Base-by-base conservation (phyloP, 148 eudicot genomes). In the Cornus controversa region DNA sequence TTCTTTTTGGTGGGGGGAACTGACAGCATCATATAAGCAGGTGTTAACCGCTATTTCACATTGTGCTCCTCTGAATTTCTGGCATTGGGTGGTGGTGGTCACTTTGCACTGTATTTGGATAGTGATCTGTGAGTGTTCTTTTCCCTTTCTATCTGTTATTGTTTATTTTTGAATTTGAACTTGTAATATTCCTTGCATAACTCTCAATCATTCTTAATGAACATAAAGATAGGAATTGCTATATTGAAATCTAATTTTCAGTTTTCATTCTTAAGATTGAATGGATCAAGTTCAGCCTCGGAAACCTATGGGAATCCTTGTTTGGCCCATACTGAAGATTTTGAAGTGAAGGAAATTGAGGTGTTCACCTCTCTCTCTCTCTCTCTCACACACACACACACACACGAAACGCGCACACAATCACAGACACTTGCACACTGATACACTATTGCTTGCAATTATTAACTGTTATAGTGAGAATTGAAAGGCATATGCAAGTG, bases 241-340 rank as follows among this genome's bases (percentile, higher is more conserved):
- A 28, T 42, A 27, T 14, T 40, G 70, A 18, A 10, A 16, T 72
- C 65, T 73, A 13, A 64, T n/a, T 42, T 68, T 58, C 20, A 23
- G 10, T 73, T 77, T 70, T 42, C 58, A 36, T 65, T 80, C 31
- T 72, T 69, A 77, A 96, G 98, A 60, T 84, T 88, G 80, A 89
- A 72, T 63, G 99, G 99, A 80, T 96, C 98, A 62, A 96, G 99
- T 83, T 88, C 88, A 73, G 90, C 93, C 26, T 96, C 98, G 25
- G 98, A 96, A 81, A 96, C 99, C 64, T 96, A 93, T 71, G 99
- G 97, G 27, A 96, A 96, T 78, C 75, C 94, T 78, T 91, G 99
- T 80, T 91, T 96, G 78, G 86, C 99, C 4, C 69, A 65, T 66
- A 70, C 91, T 0, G 88, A 85, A 78, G 91, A 91, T 71, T 96